These are phyloP conservation scores for Hymenoscyphus linearis DNA, from an alignment of 2,329 filamentous ascomycete genomes.

Conservation along the genomic window DNA sequence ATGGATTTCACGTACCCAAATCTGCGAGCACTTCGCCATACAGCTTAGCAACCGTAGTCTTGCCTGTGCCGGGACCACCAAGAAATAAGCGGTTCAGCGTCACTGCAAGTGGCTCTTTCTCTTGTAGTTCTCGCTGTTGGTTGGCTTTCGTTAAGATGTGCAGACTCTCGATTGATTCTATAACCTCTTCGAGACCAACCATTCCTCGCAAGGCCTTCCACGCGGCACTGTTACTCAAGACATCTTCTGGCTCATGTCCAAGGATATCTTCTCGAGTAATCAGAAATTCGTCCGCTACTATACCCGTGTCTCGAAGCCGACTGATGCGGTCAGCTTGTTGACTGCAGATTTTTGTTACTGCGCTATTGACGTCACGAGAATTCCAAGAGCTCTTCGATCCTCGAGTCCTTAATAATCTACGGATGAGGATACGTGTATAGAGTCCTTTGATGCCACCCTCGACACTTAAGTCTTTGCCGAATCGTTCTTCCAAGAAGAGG, in stretches of 20 bases:
- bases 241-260: conserved; percentile 55
- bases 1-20: conserved; percentile 26
- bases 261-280: conserved; percentile 64
- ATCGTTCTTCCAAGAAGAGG: neutral
- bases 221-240: conserved; percentile 44
- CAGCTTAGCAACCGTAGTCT: conserved; percentile 67
- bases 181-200: conserved; percentile 50
- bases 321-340: neutral
- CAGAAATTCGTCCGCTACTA: neutral
- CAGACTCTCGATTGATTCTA: conserved; percentile 44
- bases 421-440: neutral
- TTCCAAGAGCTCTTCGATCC: neutral
- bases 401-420: neutral
- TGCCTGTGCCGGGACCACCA: conserved; percentile 68
- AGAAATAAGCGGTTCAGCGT: conserved; percentile 64
- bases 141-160: conserved; percentile 47
- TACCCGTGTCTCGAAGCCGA: neutral
- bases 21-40: conserved; percentile 64
- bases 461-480: neutral
- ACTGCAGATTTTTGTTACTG: neutral
- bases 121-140: conserved; percentile 58
- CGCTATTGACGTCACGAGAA: neutral
- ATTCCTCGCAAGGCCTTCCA: conserved; percentile 54
- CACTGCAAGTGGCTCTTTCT: conserved; percentile 55
- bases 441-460: neutral